A percentile compares a stretch with the other conserved stretches of the same genome.
Conservation (phyloP, 495 filamentous ascomycete genomes). For the Lasiosphaeriaceae sp. region DNA sequence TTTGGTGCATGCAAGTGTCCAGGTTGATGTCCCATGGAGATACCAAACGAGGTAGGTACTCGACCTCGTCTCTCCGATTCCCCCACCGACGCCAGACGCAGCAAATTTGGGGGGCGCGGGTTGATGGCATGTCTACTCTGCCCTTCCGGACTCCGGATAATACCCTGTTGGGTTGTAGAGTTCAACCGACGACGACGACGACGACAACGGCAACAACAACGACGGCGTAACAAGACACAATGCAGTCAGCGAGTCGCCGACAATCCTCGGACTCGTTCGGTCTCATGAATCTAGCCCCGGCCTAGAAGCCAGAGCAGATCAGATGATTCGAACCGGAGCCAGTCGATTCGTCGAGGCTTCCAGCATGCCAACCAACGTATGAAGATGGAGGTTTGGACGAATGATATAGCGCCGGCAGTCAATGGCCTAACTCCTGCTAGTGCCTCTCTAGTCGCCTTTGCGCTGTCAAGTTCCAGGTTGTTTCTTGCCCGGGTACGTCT, state of each 20-base stretch:
- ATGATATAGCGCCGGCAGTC: background rate
- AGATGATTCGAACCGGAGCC: constrained; percentile 10
- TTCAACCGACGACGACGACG: too few species aligned
- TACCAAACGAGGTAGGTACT: background rate
- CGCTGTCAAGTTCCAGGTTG: background rate
- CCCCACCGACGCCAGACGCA: background rate
- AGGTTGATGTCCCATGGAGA: background rate
- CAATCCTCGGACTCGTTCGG: background rate
- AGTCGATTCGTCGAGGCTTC: constrained; percentile 8
- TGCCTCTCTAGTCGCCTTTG: background rate
- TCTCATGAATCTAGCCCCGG: background rate
- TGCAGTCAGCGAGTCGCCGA: background rate
- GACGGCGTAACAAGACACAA: too few species aligned
- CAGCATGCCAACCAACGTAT: background rate
- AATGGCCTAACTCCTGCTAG: background rate
- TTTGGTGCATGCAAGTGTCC: background rate
- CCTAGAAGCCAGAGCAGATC: constrained; percentile 4
- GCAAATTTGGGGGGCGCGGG: too few species aligned
- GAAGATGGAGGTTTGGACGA: background rate
- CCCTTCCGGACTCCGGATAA: too few species aligned
- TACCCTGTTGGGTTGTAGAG: too few species aligned
- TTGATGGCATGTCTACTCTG: too few species aligned
- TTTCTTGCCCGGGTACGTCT: background rate
- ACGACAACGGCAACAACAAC: too few species aligned
- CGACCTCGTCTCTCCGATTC: too few species aligned